Conservation (phyloP, 2,329 filamentous ascomycete species). For the Aspergillus jensenii region DNA sequence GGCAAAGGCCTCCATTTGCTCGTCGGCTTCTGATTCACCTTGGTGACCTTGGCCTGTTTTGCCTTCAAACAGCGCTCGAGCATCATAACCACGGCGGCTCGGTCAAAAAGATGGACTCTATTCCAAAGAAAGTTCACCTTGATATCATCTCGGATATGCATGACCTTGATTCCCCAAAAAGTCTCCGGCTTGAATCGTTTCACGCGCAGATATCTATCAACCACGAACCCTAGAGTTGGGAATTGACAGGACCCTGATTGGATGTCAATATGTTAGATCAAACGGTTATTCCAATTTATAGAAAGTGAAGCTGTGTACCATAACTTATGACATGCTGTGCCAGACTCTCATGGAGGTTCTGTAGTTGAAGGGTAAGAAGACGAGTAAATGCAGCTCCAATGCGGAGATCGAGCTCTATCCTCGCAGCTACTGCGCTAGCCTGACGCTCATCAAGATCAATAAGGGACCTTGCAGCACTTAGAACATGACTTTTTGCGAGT, state of each 20-base stretch:
- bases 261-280: not conserved
- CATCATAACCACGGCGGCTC: conserved; percentile 74
- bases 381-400: conserved; percentile 93
- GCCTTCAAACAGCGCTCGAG: conserved; percentile 82
- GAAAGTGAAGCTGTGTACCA: conserved; percentile 51
- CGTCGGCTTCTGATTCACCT: conserved; percentile 86
- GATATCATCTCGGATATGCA: conserved; percentile 73
- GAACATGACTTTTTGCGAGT: conserved; percentile 66
- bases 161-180: conserved; percentile 90
- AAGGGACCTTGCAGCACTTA: conserved; percentile 76
- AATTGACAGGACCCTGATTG: conserved; percentile 83
- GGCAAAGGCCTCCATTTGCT: conserved; percentile 93
- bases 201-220: conserved; percentile 92
- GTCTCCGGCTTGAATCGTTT: conserved; percentile 88
- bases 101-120: conserved; percentile 81
- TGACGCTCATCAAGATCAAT: conserved; percentile 79
- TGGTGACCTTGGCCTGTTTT: conserved; percentile 74
- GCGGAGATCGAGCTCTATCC: conserved; percentile 88
- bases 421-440: conserved; percentile 80
- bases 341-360: conserved; percentile 67
- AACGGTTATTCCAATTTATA: too few species aligned
- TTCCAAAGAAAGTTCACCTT: conserved; percentile 83
- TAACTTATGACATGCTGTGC: conserved; percentile 73
- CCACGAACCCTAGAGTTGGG: conserved; percentile 92
- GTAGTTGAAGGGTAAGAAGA: conserved; percentile 77